Base-by-base conservation (phyloP, 1,284 basidiomycete species). In the Cutaneotrichosporon sp. region DNA sequence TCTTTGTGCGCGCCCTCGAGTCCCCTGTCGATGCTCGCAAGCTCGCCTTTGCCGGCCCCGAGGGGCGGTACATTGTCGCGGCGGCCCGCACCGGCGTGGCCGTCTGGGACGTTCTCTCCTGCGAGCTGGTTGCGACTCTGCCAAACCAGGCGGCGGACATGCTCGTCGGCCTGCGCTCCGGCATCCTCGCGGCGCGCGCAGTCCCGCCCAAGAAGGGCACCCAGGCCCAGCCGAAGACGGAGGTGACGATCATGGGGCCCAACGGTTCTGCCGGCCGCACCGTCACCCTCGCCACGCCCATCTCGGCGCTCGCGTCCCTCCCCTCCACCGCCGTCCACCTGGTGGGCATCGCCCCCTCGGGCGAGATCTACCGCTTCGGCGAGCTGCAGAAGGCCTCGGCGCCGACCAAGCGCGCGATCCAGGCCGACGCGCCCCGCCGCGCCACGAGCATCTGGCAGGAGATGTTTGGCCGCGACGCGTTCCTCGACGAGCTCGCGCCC, bases 91-190 rank as follows among this genome's bases (percentile, higher is more conserved):
- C 80, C 45, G 85, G 87, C 42, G 69, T 92, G 5, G 81, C 87
- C 27, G 78, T 92, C 47, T 97, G 93, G 92, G 91, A 97, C 77
- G 75, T 95, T 36, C 76, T 95, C 54, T 81, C 82, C 31, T 87
- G 87, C 63, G 31, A 58, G 22, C 47, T 79, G 71, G 58, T 80
- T 80, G 55, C 56, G 72, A 13, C 50, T 59, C 73, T 34, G 65
- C 74, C 10, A 82, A 86, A 56, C 76, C 81, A 34, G 79, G 74
- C 53, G 70, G 89, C 25, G 70, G 87, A 62, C 75, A 84, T 29
- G 86, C 89, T 76, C 83, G 84, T 66, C n/a, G 79, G 82, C 10
- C 86, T 90, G 66, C 82, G 84, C 36, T 79, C 87, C 5, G 83
- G 90, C 68, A 80, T 67, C 70, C 69, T 66, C 14, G 59, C 65